Conservation (phyloP, 805 yeast species). For the Metschnikowia henanensis region DNA sequence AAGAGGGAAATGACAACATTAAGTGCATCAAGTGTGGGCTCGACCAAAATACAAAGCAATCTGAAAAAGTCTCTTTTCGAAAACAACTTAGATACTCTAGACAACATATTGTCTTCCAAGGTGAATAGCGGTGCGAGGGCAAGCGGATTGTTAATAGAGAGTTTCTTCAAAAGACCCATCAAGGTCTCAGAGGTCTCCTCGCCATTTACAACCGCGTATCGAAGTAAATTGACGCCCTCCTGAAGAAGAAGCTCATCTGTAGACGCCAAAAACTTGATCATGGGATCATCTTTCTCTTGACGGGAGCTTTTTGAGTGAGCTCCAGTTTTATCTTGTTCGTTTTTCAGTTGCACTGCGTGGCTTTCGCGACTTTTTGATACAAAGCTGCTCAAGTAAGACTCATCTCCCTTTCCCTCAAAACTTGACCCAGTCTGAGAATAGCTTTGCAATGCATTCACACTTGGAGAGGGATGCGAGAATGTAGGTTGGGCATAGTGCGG, state of each 20-base stretch:
- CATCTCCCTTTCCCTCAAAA: no score
- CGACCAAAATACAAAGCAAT: slow-evolving; percentile 25
- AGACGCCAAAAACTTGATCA: slow-evolving; percentile 36
- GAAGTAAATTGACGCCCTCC: slow-evolving; percentile 39
- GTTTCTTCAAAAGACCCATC: slow-evolving; percentile 21
- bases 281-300: slow-evolving; percentile 32
- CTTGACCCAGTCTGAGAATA: no score
- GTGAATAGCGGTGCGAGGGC: slow-evolving; percentile 33
- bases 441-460: no score
- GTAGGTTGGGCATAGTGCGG: slow-evolving; percentile 19
- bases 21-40: slow-evolving; percentile 22
- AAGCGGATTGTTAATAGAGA: slow-evolving; percentile 31
- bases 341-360: not conserved
- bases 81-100: slow-evolving; percentile 26
- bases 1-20: slow-evolving; percentile 24
- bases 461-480: slow-evolving; percentile 13
- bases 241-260: slow-evolving; percentile 26
- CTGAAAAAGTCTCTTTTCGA: slow-evolving; percentile 36
- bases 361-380: not conserved
- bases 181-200: slow-evolving; percentile 33
- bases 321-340: not conserved
- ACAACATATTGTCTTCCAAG: slow-evolving; percentile 25
- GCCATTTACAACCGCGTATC: slow-evolving; percentile 37
- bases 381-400: not conserved
- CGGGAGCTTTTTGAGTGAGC: not conserved